These are phyloP conservation scores for Paraphaeosphaeria minitans DNA, from an alignment of 2,329 filamentous ascomycete genomes.

Conservation along the genomic window DNA sequence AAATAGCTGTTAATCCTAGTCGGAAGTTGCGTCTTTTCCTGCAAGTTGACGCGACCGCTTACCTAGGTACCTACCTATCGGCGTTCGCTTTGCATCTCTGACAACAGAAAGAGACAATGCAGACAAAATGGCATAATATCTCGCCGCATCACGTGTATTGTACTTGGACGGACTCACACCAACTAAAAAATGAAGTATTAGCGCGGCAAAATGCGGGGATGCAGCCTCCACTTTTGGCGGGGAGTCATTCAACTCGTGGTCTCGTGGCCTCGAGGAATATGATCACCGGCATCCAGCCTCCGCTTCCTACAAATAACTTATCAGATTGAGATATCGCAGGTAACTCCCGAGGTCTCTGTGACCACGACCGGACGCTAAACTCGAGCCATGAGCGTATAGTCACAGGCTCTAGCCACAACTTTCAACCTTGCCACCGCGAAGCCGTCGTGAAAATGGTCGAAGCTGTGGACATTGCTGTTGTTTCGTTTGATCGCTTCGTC, in stretches of 20 bases:
- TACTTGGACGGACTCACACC: neutral
- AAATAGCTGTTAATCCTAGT: neutral
- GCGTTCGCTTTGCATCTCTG: neutral
- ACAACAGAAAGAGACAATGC: neutral
- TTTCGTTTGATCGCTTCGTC: slow-evolving; percentile 34
- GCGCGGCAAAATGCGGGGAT: neutral
- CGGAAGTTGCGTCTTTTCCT: neutral
- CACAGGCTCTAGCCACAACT: neutral
- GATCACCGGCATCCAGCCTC: neutral
- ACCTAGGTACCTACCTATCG: no score
- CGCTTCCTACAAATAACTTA: neutral
- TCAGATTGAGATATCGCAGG: neutral
- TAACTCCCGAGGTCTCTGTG: neutral
- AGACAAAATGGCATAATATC: neutral
- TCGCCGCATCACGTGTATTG: neutral
- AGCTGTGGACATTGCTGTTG: slow-evolving; percentile 27
- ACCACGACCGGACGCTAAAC: neutral
- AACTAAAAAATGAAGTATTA: neutral
- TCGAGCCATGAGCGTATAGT: neutral
- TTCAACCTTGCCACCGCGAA: neutral
- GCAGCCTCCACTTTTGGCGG: neutral
- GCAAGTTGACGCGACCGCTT: neutral
- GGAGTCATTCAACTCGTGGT: neutral
- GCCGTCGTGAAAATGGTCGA: slow-evolving; percentile 14
- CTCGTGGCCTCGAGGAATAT: neutral